phyloP scores from a whole-genome alignment of 2,329 filamentous ascomycete genomes.

The Epichloe sp. region DNA sequence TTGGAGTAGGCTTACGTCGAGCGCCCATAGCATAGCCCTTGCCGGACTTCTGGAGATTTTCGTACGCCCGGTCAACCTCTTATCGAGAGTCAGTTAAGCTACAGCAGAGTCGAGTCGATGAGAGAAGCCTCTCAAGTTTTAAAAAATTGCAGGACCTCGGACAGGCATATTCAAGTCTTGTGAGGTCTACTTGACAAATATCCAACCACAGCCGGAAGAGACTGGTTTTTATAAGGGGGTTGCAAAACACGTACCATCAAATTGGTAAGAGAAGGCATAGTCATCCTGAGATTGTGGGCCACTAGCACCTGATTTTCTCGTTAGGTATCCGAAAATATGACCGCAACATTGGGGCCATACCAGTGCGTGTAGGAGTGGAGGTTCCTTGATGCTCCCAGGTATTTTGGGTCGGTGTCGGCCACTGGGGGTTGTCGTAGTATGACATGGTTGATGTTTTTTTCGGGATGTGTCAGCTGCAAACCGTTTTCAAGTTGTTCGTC shows the following conservation, averaged over 20 bases:
- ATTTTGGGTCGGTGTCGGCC: slow-evolving; percentile 25
- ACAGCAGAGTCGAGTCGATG: background rate
- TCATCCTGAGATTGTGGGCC: slow-evolving; percentile 66
- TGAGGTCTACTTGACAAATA: background rate
- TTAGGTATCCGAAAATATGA: slow-evolving; percentile 2
- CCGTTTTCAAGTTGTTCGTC: background rate
- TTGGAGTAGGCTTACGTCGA: slow-evolving; percentile 52
- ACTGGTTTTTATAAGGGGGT: background rate
- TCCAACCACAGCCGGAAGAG: background rate
- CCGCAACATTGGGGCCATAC: slow-evolving; percentile 13
- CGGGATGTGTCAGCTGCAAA: background rate
- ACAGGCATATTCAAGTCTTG: background rate
- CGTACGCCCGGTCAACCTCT: slow-evolving; percentile 94
- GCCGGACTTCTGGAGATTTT: slow-evolving; percentile 92
- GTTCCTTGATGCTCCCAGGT: slow-evolving; percentile 34
- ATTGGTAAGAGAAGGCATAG: slow-evolving; percentile 71
- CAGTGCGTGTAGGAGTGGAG: slow-evolving; percentile 27
- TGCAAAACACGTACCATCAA: slow-evolving; percentile 59
- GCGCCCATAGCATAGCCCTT: slow-evolving; percentile 67
- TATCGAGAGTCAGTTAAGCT: slow-evolving; percentile 7
- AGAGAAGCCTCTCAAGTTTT: background rate
- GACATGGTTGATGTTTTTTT: slow-evolving; percentile 19
- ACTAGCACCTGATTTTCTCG: slow-evolving; percentile 46
- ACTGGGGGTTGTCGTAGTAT: slow-evolving; percentile 32
- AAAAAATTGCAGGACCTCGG: background rate